phyloP scores from a whole-genome alignment of 2,329 filamentous ascomycete genomes.

The Xylaria sp. region DNA sequence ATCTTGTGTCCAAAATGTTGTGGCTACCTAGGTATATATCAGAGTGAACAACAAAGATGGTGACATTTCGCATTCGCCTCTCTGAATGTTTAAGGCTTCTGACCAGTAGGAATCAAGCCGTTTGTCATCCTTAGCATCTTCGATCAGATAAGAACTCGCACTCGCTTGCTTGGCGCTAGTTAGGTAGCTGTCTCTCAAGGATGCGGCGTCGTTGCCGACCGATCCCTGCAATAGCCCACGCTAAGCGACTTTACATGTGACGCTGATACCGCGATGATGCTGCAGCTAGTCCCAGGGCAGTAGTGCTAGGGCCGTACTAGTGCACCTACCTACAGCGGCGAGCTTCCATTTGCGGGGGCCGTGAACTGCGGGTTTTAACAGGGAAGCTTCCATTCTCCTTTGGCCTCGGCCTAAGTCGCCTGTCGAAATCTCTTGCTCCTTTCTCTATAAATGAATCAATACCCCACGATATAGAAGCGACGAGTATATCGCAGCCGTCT shows the following conservation, averaged over 20 bases:
- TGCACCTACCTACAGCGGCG: not conserved
- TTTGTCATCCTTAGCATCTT: constrained; percentile 35
- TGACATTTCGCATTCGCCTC: constrained; percentile 12
- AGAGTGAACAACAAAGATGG: not conserved
- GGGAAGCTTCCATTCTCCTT: constrained; percentile 21
- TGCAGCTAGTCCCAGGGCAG: not conserved
- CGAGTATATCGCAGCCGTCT: constrained; percentile 15
- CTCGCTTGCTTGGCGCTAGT: constrained; percentile 29
- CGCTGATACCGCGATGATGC: not conserved
- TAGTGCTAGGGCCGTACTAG: not conserved
- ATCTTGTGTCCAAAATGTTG: not conserved
- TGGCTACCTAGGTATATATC: not conserved
- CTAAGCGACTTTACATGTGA: constrained; percentile 27
- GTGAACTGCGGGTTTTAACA: constrained; percentile 7
- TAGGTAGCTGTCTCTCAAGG: constrained; percentile 10
- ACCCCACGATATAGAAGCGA: constrained; percentile 13
- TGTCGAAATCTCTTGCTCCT: not conserved
- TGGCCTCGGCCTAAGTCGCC: constrained; percentile 5
- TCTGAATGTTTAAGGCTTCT: not conserved
- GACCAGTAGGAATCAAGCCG: constrained; percentile 32
- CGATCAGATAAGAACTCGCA: constrained; percentile 41
- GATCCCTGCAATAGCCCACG: constrained; percentile 8
- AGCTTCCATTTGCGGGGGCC: constrained; percentile 17
- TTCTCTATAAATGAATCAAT: not conserved
- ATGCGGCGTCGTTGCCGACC: constrained; percentile 15